Base-by-base conservation (phyloP, 805 yeast genomes). In the Saturnispora hagleri region DNA sequence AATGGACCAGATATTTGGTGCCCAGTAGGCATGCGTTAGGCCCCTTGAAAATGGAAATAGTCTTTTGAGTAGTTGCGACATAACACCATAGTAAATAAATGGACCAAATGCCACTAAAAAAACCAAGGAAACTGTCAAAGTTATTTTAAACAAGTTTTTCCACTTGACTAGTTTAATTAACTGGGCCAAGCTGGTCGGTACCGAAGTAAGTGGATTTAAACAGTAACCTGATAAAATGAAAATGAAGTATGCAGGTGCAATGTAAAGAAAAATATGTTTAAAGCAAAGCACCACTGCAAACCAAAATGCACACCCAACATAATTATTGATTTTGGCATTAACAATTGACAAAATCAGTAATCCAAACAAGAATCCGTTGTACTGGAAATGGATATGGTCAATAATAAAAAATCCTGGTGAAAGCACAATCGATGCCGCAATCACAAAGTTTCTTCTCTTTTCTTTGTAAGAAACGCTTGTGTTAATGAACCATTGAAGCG, bases 11-110 rank as follows among this genome's bases (percentile, higher is more conserved):
- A 89, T 72, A 62, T 93, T 93, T 15, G 99, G 98, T 1, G 99
- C 98, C 98, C 99, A 93, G 69, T 93, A 93, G 0, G 98, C 97
- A 68, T 93, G 99, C 4, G 97, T 93, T 36, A 93, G 73, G 1
- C 98, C 98, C 64, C 98, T 75, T 47, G 95, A 84, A 64, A 91
- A 91, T 5, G 99, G 99, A 69, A 93, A 93, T 33, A 93, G 69
- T 45, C 99, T 74, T 5, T 70, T 62, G 8, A 88, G 46, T 17
- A 93, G 67, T 55, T 87, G 80, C 0, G 86, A 83, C 47, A 86
- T 60, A 34, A 81, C 86, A 1, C 74, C 73, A 58, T 78, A 72
- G 59, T 77, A 77, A 6, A 77, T 66, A 61, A 90, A 90, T 1
- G 98, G 98, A 1, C 74, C 84, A 71, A 90, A 88, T 9, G 96